Percentiles rank a stretch among this genome's conserved stretches.
Conservation (phyloP, 75 land plant species). For the Picea sitchensis region DNA sequence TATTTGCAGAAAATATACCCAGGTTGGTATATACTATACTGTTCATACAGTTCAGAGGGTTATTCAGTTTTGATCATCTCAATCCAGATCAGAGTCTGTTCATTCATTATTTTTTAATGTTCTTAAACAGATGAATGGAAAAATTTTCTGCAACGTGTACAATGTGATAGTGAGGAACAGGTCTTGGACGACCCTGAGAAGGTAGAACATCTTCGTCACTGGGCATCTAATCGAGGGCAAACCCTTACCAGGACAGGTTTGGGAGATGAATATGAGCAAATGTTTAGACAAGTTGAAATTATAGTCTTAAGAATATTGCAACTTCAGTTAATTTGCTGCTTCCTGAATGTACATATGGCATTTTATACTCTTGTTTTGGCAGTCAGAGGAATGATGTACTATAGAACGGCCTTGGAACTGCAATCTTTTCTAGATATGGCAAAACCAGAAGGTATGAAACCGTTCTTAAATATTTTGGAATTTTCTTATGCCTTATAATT, state of each 20-base stretch:
- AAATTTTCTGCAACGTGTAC: conserved; percentile 32
- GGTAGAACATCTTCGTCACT: conserved; percentile 48
- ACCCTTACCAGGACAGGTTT: conserved; percentile 92
- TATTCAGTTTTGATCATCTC: background rate
- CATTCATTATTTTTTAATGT: background rate
- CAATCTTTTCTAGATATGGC: conserved; percentile 98
- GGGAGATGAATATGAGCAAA: background rate
- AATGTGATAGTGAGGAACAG: conserved; percentile 16
- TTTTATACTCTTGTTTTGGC: conserved; percentile 2
- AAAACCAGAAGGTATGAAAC: conserved; percentile 43
- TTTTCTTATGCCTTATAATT: too few relatives aligned
- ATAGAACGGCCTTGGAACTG: conserved; percentile 88
- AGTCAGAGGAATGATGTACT: conserved; percentile 99
- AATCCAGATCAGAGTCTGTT: background rate
- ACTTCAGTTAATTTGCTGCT: background rate
- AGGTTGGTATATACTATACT: conserved; percentile 41
- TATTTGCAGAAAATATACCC: conserved; percentile 99
- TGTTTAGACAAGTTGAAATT: too few relatives aligned
- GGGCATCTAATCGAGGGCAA: conserved; percentile 98
- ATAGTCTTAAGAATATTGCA: too few relatives aligned
- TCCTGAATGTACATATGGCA: background rate
- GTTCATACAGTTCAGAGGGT: background rate
- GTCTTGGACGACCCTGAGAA: conserved; percentile 21
- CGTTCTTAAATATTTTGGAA: too few relatives aligned
- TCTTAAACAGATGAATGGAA: conserved; percentile 78